Evolutionary conservation across 306 rosid species (phyloP), one percentile per base, ranked within the genome.

Genomic region (Adenanthera pavonina): DNA sequence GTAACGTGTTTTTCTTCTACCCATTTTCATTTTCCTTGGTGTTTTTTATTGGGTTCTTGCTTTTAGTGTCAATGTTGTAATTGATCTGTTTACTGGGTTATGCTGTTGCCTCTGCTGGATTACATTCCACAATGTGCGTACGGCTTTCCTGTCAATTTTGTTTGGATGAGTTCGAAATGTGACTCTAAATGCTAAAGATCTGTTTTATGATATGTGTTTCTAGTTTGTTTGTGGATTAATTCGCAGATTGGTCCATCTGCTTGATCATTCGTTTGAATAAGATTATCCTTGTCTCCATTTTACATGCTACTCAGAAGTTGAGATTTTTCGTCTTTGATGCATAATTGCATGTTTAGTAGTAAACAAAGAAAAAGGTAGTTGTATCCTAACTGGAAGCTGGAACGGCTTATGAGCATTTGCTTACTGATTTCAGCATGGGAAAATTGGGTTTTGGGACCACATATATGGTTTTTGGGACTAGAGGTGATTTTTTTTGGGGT

Each of bases 1-100:
- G 98, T 86, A 15, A 35, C 40, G 4, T 0, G 3, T 41, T 16
- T 17, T 49, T 40, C 8, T 49, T 38, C 40, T 25, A 0, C 40
- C 38, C 67, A 30, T 48, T 41, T 33, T 48, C 41, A 25, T 19
- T 61, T 3, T 61, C 17, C 62, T 41, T 70, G 25, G 52, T 53
- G 57, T 38, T 8, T 10, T 47, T 34, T 1, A 6, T 57, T 30
- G n/a, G 67, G 20, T 61, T 65, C 72, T 12, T 46, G 46, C 12
- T 64, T 80, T 80, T 17, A 2, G 6, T 38, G 20, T 3, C 69
- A 52, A 25, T 20, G 25, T 83, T 75, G 77, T 5, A 61, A 5
- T 76, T 52, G 89, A 88, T 84, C 76, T 81, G 69, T 64, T 70
- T 76, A 1, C 69, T 69, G 64, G 46, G 38, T 25, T n/a, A 19